Evolutionary conservation across 2,329 filamentous ascomycete genomes (phyloP).

Genomic region (Fusarium coffeatum): DNA sequence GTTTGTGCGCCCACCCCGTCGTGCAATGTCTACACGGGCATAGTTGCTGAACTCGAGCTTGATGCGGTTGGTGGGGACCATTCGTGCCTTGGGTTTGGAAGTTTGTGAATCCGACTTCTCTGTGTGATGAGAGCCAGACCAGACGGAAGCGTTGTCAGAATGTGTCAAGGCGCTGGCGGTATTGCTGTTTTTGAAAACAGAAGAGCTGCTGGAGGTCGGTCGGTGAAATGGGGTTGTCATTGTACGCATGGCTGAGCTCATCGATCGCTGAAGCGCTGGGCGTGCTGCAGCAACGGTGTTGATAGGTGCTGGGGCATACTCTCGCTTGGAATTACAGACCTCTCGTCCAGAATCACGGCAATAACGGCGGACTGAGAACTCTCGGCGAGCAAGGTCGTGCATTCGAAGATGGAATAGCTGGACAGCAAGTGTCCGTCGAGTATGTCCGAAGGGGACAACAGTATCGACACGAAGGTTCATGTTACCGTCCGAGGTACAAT

Average conservation of each 20-base stretch:
- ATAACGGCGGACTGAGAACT: constrained; percentile 92
- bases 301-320: constrained; percentile 58
- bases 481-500: constrained; percentile 90
- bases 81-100: constrained; percentile 51
- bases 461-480: constrained; percentile 96
- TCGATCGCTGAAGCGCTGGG: constrained; percentile 61
- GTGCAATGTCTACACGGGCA: constrained; percentile 85
- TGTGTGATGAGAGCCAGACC: constrained; percentile 42
- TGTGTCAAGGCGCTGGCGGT: constrained; percentile 24
- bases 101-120: constrained; percentile 38
- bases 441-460: constrained; percentile 67
- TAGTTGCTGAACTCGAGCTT: constrained; percentile 98
- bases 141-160: constrained; percentile 42
- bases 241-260: constrained; percentile 60
- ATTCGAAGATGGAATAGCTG: constrained; percentile 94
- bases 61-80: constrained; percentile 77
- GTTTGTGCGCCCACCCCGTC: constrained; percentile 70
- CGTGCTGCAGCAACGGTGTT: constrained; percentile 49
- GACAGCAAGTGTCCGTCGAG: constrained; percentile 73
- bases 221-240: constrained; percentile 54
- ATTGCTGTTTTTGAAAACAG: constrained; percentile 39
- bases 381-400: constrained; percentile 86
- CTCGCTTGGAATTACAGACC: constrained; percentile 85
- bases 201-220: constrained; percentile 40
- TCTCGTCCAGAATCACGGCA: constrained; percentile 93